These are phyloP conservation scores for Pseudopyricularia cyperi DNA, from an alignment of 2,329 filamentous ascomycete genomes.

Conservation along the genomic window DNA sequence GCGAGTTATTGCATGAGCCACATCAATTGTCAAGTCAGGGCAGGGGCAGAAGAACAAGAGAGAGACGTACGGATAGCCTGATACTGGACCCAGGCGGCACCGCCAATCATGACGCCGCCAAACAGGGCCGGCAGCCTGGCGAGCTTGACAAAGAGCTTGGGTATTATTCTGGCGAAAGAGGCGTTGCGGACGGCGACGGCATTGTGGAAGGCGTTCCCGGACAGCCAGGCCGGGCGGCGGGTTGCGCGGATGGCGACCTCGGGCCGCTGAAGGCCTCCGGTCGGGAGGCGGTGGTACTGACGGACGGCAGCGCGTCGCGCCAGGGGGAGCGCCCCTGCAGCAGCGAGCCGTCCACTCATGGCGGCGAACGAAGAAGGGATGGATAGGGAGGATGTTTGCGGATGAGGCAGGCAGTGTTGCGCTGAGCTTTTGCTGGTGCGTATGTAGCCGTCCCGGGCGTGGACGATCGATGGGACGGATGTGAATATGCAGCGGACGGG, in stretches of 20 bases:
- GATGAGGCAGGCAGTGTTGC: no score
- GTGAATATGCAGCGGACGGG: no score
- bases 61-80: constrained; percentile 65
- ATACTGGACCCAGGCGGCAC: constrained; percentile 87
- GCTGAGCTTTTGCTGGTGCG: no score
- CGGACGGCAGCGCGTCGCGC: constrained; percentile 50
- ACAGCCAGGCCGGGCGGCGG: constrained; percentile 59
- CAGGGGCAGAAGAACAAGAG: neutral
- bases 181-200: constrained; percentile 49
- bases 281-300: constrained; percentile 51
- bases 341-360: constrained; percentile 65
- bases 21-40: no score
- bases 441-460: no score
- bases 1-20: constrained; percentile 3
- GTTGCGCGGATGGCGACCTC: constrained; percentile 49
- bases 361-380: constrained; percentile 12
- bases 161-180: constrained; percentile 55
- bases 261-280: constrained; percentile 55
- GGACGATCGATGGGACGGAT: no score
- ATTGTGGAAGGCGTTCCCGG: constrained; percentile 77
- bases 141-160: constrained; percentile 84
- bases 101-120: constrained; percentile 75
- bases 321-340: constrained; percentile 56
- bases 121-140: constrained; percentile 80
- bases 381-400: no score